phyloP scores from a whole-genome alignment of 768 basidiomycete genomes.

The Amyloporia xantha region DNA sequence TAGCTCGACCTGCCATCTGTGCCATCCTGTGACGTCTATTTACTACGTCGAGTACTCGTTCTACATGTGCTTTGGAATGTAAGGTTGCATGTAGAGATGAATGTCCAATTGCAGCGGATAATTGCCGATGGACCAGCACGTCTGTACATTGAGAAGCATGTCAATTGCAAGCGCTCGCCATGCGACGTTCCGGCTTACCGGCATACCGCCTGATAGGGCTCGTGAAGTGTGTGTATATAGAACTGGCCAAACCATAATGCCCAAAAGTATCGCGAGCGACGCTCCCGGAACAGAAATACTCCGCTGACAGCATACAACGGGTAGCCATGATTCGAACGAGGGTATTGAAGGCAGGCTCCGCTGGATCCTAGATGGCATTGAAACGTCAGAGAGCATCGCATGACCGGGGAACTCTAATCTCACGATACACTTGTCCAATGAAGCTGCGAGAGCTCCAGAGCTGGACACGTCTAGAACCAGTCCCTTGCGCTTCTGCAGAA shows the following conservation, averaged over 20 bases:
- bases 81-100: slow-evolving; percentile 78
- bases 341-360: slow-evolving; percentile 90
- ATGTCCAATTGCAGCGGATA: slow-evolving; percentile 84
- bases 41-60: slow-evolving; percentile 77
- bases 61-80: slow-evolving; percentile 84
- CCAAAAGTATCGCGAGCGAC: slow-evolving; percentile 89
- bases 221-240: slow-evolving; percentile 98
- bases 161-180: neutral
- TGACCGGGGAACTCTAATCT: slow-evolving; percentile 20
- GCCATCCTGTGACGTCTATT: slow-evolving; percentile 94
- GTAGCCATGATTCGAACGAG: slow-evolving; percentile 99
- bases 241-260: slow-evolving; percentile 95
- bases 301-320: slow-evolving; percentile 95
- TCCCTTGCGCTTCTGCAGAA: slow-evolving; percentile 79
- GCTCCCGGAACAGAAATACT: slow-evolving; percentile 96
- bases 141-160: slow-evolving; percentile 38
- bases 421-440: slow-evolving; percentile 83
- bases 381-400: neutral
- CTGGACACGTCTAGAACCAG: slow-evolving; percentile 83
- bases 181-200: slow-evolving; percentile 37
- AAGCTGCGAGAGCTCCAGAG: slow-evolving; percentile 83
- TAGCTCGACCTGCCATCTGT: slow-evolving; percentile 95
- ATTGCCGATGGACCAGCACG: slow-evolving; percentile 90
- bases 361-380: slow-evolving; percentile 51
- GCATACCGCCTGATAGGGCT: slow-evolving; percentile 97